Percentiles rank a stretch among this genome's conserved stretches.
Evolutionary conservation across 352 stramenopile species (phyloP).

Genomic region (Phytophthora citricola): DNA sequence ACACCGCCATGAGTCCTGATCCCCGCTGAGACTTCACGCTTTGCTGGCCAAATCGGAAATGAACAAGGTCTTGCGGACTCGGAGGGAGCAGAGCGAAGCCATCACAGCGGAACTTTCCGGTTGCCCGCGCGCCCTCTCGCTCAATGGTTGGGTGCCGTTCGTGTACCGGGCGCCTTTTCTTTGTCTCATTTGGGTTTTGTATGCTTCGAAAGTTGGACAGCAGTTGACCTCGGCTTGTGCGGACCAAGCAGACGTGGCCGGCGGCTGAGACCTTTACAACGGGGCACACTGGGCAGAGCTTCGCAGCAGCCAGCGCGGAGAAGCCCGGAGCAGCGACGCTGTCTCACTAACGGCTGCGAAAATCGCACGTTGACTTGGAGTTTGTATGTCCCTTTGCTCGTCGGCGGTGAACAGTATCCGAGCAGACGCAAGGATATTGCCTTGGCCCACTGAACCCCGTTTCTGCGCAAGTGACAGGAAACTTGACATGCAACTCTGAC

Average conservation of each 20-base stretch:
- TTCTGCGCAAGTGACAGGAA: conserved; percentile 39
- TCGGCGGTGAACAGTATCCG: conserved; percentile 17
- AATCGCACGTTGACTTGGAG: conserved; percentile 6
- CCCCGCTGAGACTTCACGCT: conserved; percentile 35
- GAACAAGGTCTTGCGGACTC: conserved; percentile 10
- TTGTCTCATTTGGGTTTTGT: conserved; percentile 17
- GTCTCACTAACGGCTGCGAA: conserved; percentile 26
- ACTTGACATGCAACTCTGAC: conserved; percentile 48
- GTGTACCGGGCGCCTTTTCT: conserved; percentile 12
- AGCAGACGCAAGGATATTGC: conserved; percentile 11
- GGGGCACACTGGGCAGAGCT: not conserved
- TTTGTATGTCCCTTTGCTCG: conserved; percentile 17
- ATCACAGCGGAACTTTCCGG: conserved; percentile 27
- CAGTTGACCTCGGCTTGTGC: conserved; percentile 15
- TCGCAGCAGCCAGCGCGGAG: not conserved
- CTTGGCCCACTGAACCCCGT: not conserved
- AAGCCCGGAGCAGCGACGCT: conserved; percentile 7
- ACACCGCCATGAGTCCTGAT: conserved; percentile 46
- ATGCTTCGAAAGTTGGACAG: conserved; percentile 16
- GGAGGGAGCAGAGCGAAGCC: conserved; percentile 1
- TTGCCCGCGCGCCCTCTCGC: conserved; percentile 23
- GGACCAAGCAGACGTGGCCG: too few species aligned
- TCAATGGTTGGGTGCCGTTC: conserved; percentile 13
- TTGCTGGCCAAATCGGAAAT: conserved; percentile 51
- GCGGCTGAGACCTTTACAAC: too few species aligned